Evolutionary conservation across 345 rosid species (phyloP).

Genomic region (Camelina hispida): DNA sequence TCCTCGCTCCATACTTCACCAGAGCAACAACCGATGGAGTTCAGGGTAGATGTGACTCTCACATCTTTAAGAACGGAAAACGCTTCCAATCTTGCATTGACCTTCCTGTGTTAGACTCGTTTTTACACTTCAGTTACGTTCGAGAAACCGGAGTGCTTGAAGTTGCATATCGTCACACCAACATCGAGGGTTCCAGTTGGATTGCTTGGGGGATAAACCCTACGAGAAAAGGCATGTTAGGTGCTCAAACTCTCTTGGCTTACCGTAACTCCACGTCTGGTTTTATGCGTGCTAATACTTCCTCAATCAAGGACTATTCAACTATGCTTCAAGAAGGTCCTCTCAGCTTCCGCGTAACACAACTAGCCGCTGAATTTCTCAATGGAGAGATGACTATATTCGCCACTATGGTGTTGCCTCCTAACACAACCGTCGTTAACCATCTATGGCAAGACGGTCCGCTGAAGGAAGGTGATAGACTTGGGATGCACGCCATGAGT

Average conservation of each 20-base stretch:
- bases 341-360: conserved; percentile 61
- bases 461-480: conserved; percentile 45
- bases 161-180: conserved; percentile 58
- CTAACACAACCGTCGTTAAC: conserved; percentile 49
- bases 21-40: neutral
- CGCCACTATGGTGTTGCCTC: conserved; percentile 54
- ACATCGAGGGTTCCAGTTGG: too few species aligned
- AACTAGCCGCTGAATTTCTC: conserved; percentile 49
- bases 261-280: conserved; percentile 56
- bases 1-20: neutral
- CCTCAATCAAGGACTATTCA: conserved; percentile 52
- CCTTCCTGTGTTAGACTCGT: conserved; percentile 7
- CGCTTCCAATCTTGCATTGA: neutral
- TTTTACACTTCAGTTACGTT: conserved; percentile 62
- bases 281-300: conserved; percentile 55
- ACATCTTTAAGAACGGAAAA: conserved; percentile 15
- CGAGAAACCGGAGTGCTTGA: conserved; percentile 51
- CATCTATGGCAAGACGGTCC: conserved; percentile 86
- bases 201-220: too few species aligned
- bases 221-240: too few species aligned
- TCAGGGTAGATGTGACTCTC: neutral
- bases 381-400: conserved; percentile 61
- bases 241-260: conserved; percentile 48
- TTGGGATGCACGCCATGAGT: conserved; percentile 48
- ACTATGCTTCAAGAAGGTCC: conserved; percentile 51